Percentiles rank a stretch among this genome's conserved stretches.
These are phyloP conservation scores for Myxozyma monticola DNA, from an alignment of 805 yeast species.

Conservation along the genomic window DNA sequence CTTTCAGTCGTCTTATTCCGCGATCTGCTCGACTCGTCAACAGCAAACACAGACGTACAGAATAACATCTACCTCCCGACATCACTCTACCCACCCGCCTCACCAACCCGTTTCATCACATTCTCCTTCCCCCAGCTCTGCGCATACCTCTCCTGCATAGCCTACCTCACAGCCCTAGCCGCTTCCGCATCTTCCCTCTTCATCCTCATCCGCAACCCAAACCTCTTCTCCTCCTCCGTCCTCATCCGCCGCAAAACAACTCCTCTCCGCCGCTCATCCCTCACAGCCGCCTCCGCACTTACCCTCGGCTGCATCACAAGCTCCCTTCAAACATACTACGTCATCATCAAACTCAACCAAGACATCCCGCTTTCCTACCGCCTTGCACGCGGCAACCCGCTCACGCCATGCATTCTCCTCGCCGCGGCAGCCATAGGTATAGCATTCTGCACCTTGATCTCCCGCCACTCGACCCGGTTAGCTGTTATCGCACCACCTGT, in stretches of 20 bases:
- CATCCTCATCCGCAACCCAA: neutral
- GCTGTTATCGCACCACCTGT: no score
- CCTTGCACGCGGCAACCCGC: conserved; percentile 2
- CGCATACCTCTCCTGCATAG: conserved; percentile 3
- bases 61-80: conserved; percentile 20
- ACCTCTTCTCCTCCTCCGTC: no score
- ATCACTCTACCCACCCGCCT: conserved; percentile 5
- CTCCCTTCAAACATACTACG: neutral
- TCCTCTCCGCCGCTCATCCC: conserved; percentile 5
- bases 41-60: conserved; percentile 11
- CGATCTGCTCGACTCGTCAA: conserved; percentile 7
- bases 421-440: conserved; percentile 1
- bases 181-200: conserved; percentile 6
- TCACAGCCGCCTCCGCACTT: conserved; percentile 2
- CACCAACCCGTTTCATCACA: neutral
- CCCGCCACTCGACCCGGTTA: no score
- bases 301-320: conserved; percentile 8
- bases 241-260: no score
- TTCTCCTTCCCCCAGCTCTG: conserved; percentile 11
- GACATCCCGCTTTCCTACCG: conserved; percentile 11
- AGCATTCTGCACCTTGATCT: no score
- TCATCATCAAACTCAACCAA: conserved; percentile 6
- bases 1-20: conserved; percentile 6
- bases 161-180: conserved; percentile 10
- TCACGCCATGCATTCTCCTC: conserved; percentile 1